Conservation (phyloP, 1,284 basidiomycete genomes). For the Puccinia brachypodii region DNA sequence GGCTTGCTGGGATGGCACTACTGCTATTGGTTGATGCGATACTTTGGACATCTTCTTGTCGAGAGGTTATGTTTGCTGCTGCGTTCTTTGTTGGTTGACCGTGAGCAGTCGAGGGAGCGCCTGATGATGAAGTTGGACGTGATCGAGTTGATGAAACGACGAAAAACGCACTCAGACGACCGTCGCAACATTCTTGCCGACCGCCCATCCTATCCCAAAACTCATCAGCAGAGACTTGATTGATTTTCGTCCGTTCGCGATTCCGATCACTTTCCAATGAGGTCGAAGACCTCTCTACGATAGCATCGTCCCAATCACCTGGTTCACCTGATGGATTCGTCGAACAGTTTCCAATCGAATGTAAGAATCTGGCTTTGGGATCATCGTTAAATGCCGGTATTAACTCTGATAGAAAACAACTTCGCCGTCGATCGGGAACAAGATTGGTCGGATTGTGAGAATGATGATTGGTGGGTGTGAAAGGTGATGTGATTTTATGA, state of each 20-base stretch:
- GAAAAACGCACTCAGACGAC: constrained; percentile 85
- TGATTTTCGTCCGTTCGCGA: constrained; percentile 46
- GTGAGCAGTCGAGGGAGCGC: not conserved
- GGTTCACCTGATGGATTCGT: constrained; percentile 33
- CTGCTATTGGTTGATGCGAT: too few relatives aligned
- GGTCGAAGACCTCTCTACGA: constrained; percentile 24
- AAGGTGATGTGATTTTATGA: not conserved
- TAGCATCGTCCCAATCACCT: constrained; percentile 46
- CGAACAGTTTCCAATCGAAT: constrained; percentile 67
- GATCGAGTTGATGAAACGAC: constrained; percentile 58
- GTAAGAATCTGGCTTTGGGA: constrained; percentile 85
- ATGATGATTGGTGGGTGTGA: not conserved
- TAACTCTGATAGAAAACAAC: constrained; percentile 54
- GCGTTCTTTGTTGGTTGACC: not conserved
- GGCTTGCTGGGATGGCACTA: not conserved
- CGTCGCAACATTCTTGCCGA: constrained; percentile 84
- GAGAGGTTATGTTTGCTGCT: not conserved
- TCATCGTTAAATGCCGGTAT: constrained; percentile 89
- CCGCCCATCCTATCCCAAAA: constrained; percentile 95
- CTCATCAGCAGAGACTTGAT: constrained; percentile 63
- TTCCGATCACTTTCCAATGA: constrained; percentile 49
- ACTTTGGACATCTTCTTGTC: not conserved
- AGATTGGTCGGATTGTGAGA: not conserved
- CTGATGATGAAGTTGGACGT: not conserved
- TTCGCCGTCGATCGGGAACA: not conserved